Percentiles rank a stretch among this genome's conserved stretches.
phyloP scores from a whole-genome alignment of 306 rosid species.

The Trifolium subterraneum region DNA sequence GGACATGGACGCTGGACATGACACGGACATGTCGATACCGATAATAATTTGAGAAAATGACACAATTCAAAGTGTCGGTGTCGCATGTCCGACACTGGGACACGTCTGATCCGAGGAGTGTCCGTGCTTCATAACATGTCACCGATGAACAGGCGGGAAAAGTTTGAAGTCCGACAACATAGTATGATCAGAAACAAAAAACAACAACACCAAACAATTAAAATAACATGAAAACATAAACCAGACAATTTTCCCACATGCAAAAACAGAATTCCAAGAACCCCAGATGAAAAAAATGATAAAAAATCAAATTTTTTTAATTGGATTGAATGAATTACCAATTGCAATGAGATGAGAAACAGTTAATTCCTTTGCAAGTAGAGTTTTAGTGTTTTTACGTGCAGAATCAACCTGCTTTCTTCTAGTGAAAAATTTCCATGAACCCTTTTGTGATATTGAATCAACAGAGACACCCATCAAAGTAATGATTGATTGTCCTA shows the following conservation, averaged over 20 bases:
- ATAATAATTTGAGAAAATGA: no score
- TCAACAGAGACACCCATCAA: slow-evolving; percentile 64
- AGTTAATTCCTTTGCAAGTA: slow-evolving; percentile 81
- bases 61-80: no score
- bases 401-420: slow-evolving; percentile 83
- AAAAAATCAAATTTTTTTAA: not conserved
- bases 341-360: slow-evolving; percentile 76
- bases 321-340: slow-evolving; percentile 54
- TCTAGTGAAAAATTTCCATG: slow-evolving; percentile 64
- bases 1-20: no score
- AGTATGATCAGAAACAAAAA: slow-evolving; percentile 25
- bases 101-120: no score
- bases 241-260: not conserved
- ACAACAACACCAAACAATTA: not conserved
- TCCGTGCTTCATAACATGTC: no score
- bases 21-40: no score
- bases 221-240: slow-evolving; percentile 13
- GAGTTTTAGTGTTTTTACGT: slow-evolving; percentile 37
- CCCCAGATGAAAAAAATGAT: slow-evolving; percentile 32
- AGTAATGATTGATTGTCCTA: not conserved
- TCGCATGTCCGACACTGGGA: no score
- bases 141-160: slow-evolving; percentile 25
- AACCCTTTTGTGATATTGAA: slow-evolving; percentile 46
- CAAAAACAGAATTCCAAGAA: slow-evolving; percentile 9
- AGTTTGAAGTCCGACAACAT: slow-evolving; percentile 15